Evolutionary conservation across 1,284 basidiomycete genomes (phyloP), one percentile per base, ranked within the genome.

Genomic region (Trichosporon asahii): DNA sequence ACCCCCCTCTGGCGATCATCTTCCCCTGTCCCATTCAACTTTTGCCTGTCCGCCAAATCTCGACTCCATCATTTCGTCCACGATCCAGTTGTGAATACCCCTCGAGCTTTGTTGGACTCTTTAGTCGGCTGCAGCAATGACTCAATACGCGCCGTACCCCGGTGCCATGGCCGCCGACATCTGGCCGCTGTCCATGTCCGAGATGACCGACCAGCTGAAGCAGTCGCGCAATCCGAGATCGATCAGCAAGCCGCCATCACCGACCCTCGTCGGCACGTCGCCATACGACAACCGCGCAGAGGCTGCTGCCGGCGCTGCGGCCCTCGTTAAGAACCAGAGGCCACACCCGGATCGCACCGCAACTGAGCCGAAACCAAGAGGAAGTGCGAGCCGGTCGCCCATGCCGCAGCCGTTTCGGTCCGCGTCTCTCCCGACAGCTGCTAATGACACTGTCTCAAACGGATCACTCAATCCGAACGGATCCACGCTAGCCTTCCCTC

Each of bases 151-250:
- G 4, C 72, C 72, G n/a, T 67, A 73, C 21, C 72, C 72, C 2
- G 70, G 64, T 12, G 72, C 68, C 12, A 64, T 71, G 68, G 63
- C 67, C 6, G 64, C 53, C 65, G 72, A 73, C 14, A 64, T 66
- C 4, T 73, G 70, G 70, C 72, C 72, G 37, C 53, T 69, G 21
- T 66, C 69, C 37, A 72, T 69, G 37, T 67, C 69, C 9, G 70
- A 74, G 35, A 67, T 75, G 60, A 70, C 70, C 8, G 61, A 70
- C n/a, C 69, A 75, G 66, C 70, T 72, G 55, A 44, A 67, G n/a
- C 68, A 63, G 14, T 40, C 66, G 8, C 67, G n/a, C 70, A 76
- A 60, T 12, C 73, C 49, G 63, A 76, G 6, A 55, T 70, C 1
- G 68, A 73, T 14, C 23, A 64, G 29, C 72, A 68, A 35, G 14